Conservation (phyloP, 179 eudicot species). For the Spergularia azorica region DNA sequence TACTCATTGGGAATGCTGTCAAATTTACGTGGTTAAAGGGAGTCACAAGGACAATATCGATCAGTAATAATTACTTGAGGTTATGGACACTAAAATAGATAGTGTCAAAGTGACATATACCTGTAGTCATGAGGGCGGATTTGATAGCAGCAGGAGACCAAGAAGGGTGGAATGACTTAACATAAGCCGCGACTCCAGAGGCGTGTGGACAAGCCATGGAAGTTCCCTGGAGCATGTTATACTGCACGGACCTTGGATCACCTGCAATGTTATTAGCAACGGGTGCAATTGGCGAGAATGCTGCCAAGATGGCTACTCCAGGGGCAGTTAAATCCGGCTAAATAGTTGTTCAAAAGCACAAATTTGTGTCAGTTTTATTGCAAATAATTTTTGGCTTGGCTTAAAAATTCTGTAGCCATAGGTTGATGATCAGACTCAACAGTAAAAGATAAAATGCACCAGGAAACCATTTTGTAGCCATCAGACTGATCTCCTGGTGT, state of each 20-base stretch:
- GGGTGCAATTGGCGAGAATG: not conserved
- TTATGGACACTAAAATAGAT: too few relatives aligned
- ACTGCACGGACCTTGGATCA: constrained; percentile 8
- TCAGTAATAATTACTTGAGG: too few relatives aligned
- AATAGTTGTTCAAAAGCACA: not conserved
- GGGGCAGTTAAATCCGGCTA: constrained; percentile 22
- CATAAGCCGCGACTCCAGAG: constrained; percentile 5
- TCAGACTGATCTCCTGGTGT: not conserved
- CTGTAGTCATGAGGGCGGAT: constrained; percentile 17
- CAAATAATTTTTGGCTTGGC: too few relatives aligned
- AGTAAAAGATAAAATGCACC: not conserved
- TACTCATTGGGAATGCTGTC: constrained; percentile 34
- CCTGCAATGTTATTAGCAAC: not conserved
- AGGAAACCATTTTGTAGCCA: constrained; percentile 8
- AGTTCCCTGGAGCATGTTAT: not conserved
- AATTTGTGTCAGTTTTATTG: not conserved
- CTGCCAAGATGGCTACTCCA: constrained; percentile 19
- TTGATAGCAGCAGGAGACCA: constrained; percentile 19
- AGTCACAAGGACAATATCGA: not conserved
- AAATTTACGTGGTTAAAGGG: not conserved
- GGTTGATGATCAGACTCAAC: not conserved
- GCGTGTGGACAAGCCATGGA: constrained; percentile 21
- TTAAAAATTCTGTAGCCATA: too few relatives aligned
- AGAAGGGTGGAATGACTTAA: constrained; percentile 15
- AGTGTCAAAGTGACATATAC: not conserved